phyloP scores from a whole-genome alignment of 2,329 filamentous ascomycete genomes.

The Fusarium scirpi region DNA sequence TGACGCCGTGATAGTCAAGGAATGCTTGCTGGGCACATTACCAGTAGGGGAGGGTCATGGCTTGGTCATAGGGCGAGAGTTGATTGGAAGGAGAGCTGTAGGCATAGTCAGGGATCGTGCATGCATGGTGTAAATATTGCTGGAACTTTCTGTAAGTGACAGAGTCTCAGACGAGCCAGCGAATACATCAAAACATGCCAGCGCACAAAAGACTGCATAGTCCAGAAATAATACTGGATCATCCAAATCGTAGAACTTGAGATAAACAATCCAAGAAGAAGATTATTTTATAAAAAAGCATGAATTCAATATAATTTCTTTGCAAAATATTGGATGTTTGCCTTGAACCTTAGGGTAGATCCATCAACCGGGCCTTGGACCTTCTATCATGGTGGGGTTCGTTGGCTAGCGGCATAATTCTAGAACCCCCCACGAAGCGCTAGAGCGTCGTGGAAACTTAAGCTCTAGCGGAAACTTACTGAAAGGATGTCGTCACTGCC shows the following conservation, averaged over 20 bases:
- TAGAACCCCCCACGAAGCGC: slow-evolving; percentile 45
- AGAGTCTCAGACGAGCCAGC: slow-evolving; percentile 1
- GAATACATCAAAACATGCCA: slow-evolving; percentile 5
- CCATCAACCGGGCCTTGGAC: slow-evolving; percentile 2
- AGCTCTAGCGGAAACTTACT: slow-evolving; percentile 34
- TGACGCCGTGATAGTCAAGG: background rate
- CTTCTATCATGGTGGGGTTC: background rate
- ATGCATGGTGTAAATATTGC: slow-evolving; percentile 2
- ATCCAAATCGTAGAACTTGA: background rate
- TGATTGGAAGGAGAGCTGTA: background rate
- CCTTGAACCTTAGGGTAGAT: background rate
- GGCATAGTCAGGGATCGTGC: background rate
- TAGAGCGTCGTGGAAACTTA: slow-evolving; percentile 41
- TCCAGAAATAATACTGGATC: background rate
- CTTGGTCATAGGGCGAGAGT: background rate
- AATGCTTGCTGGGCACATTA: background rate
- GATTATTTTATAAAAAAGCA: background rate
- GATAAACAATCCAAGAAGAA: background rate
- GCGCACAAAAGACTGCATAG: slow-evolving; percentile 1
- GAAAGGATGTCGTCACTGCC: slow-evolving; percentile 40
- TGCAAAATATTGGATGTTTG: background rate
- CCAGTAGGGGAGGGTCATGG: background rate
- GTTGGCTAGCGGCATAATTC: slow-evolving; percentile 28
- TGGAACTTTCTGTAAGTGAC: slow-evolving; percentile 7
- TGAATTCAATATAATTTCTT: background rate